Conservation (phyloP, 371 early-diverging fungal species). For the Choanephora cucurbitarum region DNA sequence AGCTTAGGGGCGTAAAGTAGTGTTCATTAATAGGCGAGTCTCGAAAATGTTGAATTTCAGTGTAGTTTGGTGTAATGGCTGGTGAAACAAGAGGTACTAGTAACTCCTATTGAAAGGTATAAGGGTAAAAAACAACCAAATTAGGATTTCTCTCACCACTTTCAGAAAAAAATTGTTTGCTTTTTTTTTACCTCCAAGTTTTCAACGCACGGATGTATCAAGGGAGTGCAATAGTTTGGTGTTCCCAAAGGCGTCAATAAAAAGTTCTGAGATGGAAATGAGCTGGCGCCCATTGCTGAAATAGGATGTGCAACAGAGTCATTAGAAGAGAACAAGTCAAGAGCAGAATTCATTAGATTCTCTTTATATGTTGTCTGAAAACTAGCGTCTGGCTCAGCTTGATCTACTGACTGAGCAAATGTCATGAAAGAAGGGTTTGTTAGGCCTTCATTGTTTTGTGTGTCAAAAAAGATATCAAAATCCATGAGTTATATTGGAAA, state of each 20-base stretch:
- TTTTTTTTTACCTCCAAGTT: conserved; percentile 10
- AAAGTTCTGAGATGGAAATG: conserved; percentile 4
- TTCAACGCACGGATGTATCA: conserved; percentile 6
- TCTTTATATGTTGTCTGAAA: background rate
- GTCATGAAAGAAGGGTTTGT: background rate
- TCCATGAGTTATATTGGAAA: background rate
- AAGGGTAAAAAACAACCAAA: conserved; percentile 4
- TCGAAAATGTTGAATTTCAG: conserved; percentile 14
- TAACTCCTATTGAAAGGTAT: conserved; percentile 31
- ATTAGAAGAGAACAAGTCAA: background rate
- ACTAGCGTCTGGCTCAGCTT: background rate
- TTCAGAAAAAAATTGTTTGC: background rate
- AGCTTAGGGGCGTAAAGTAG: conserved; percentile 58
- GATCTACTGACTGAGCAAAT: background rate
- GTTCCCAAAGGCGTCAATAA: conserved; percentile 12
- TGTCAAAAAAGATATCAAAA: background rate
- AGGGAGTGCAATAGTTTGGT: conserved; percentile 12
- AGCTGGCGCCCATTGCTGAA: background rate
- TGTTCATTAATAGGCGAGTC: conserved; percentile 29
- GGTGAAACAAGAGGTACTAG: conserved; percentile 63
- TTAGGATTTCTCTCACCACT: background rate
- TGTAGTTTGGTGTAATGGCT: conserved; percentile 60
- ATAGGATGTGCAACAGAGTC: background rate
- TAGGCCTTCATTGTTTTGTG: background rate
- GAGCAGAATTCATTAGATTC: background rate